Evolutionary conservation across 352 stramenopile species (phyloP), one percentile per base, ranked within the genome.

Genomic region (Pythium coloratum): DNA sequence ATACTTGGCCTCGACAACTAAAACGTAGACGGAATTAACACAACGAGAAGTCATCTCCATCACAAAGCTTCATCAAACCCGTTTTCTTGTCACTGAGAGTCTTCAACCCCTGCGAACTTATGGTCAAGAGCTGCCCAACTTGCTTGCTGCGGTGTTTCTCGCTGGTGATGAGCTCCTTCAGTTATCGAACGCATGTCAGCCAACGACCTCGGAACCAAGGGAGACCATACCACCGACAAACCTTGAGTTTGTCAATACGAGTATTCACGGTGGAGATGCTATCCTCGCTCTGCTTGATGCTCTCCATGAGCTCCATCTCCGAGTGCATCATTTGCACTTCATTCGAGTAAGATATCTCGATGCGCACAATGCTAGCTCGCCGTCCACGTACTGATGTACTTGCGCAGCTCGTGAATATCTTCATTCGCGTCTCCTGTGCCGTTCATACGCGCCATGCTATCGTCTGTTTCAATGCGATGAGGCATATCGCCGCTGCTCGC

Each of bases 261-360:
- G 28, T 55, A 34, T 86, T 88, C 28, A 82, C 72, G 9, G 63
- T 67, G 8, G 62, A 59, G 24, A 92, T 65, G 20, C 68, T 84
- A 20, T 78, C 71, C 71, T 94, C 85, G 33, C 78, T 85, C 50
- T 88, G 77, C 38, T 82, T 83, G 62, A 94, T 88, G 34, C 56
- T 80, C 59, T 89, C 83, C 46, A 94, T 73, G 14, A 89, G 46
- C 57, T 88, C 82, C 77, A 89, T 82, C 66, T 94, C 85, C 1
- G 76, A 76, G 14, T 89, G 83, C 85, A 94, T 92, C 83, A 94
- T 86, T 20, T 85, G 82, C 59, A 92, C 85, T 94, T 34, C 18
- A 32, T 24, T n/a, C 26, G 33, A 50, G 32, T 47, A 8, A 28
- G 20, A 47, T 28, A 1, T 24, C 20, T 6, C 55, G 2, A 55